Base-by-base conservation (phyloP, 176 grass and related monocot genomes). In the Elaeis guineensis region DNA sequence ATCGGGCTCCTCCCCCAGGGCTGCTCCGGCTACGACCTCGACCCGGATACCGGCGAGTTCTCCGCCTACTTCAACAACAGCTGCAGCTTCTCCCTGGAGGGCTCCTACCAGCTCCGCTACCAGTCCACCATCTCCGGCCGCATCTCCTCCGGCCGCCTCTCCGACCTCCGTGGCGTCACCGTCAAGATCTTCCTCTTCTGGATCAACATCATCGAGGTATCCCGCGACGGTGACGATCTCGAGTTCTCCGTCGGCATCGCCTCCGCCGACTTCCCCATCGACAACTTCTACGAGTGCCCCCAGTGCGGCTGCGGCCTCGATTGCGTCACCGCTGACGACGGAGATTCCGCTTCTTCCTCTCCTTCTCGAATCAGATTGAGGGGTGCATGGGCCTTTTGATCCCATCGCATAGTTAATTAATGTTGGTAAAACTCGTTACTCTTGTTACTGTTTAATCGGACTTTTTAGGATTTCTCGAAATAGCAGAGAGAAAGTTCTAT, bases 141-240 rank as follows among this genome's bases (percentile, higher is more conserved):
- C 53, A 96, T 96, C 72, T 4, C 62, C 23, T 59, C 53, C 39
- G 78, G 76, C 68, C 64, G 5, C 49, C 87, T 96, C 64, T 11
- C 56, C 58, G 21, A 82, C 52, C 86, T 96, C 77, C 4, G 35
- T 16, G 92, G 92, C 25, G 83, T 96, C 66, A 71, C 78, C 63
- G 92, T 96, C 72, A 90, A 96, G 84, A 48, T 96, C 51, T 83
- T 96, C 65, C 75, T 96, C 69, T 77, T 96, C 54, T 96, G 87
- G 83, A 25, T 96, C 62, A 90, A 90, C 83, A 96, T 96, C 73
- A 3, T 96, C 55, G 87, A 96, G 87, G 92, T 96, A 50, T 63
- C 57, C 29, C 75, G 80, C 62, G 9, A 50, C 35, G 81, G 72
- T 17, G 87, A 90, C 63, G 25, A 82, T 17, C 84, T 97, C 58